Evolutionary conservation across 331 rosid genomes (phyloP), one percentile per base, ranked within the genome.

Genomic region (Rosa hybrid): DNA sequence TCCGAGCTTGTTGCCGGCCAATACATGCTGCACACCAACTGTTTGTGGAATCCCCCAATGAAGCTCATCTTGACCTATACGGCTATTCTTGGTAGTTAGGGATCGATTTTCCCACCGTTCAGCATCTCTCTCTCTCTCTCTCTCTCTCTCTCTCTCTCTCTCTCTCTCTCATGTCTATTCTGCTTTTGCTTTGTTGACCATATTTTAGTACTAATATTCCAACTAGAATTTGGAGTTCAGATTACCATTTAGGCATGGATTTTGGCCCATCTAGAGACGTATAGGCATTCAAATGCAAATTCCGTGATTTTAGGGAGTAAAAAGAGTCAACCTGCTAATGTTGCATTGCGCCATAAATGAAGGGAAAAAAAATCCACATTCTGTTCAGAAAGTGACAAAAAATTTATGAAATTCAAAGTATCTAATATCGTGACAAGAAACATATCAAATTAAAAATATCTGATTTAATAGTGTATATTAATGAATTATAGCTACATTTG

Each of bases 241-340:
- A 18, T 18, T 20, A 4, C 6, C 54, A 44, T 20, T 9, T 13
- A n/a, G 74, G 56, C 56, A 45, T 56, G 74, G 56, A 27, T 70
- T 48, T 74, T 54, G 68, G 51, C 54, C 34, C 53, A 44, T 69
- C 12, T 23, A 13, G 41, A 71, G 57, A 6, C 41, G 57, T 38
- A 1, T 48, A 39, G 69, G 54, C 54, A 57, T 75, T 7, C 21
- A 7, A 21, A 41, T 75, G 53, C 5, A 56, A 75, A 75, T 21
- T 63, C 78, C 83, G 78, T 73, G 83, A 72, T 57, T 73, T 50
- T 2, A 74, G 68, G 78, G 78, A 41, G 41, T 2, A 18, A 42
- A 54, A 64, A 63, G 70, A 57, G 34, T 57, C 78, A 50, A 73
- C 7, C 67, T 20, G 46, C 34, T 41, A 62, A 14, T 64, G 42